Percentiles rank a stretch among this genome's conserved stretches.
These are phyloP conservation scores for Glycyrrhiza uralensis DNA, from an alignment of 306 rosid genomes.

Conservation along the genomic window DNA sequence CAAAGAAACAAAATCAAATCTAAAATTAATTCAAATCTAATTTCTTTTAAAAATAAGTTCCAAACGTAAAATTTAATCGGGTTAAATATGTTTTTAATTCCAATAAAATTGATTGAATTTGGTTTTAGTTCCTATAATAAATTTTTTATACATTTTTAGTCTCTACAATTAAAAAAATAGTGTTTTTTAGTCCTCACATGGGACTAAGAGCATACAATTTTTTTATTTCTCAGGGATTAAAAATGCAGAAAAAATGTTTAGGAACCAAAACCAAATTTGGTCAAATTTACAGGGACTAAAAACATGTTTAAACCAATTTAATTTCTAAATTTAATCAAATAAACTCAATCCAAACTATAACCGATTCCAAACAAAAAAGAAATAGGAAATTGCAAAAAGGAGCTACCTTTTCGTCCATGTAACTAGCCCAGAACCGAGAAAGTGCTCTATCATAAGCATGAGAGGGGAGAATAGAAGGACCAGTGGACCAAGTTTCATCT, in stretches of 20 bases:
- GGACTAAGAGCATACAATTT: no score
- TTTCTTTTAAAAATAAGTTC: not conserved
- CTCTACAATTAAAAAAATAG: no score
- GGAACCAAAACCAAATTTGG: no score
- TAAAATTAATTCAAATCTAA: not conserved
- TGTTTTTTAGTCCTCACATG: no score
- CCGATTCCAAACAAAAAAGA: not conserved
- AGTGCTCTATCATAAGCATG: constrained; percentile 47
- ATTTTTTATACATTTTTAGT: no score
- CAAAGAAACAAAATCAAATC: not conserved
- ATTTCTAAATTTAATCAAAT: not conserved
- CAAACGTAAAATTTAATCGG: not conserved
- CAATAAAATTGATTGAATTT: no score
- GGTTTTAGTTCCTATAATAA: no score
- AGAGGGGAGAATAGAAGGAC: constrained; percentile 49
- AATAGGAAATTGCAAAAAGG: not conserved
- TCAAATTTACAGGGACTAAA: no score
- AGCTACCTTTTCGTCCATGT: constrained; percentile 51
- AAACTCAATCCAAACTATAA: not conserved
- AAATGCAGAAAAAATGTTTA: no score
- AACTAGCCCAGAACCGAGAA: constrained; percentile 58
- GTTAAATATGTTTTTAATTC: no score
- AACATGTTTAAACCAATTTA: no score
- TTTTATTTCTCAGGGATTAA: no score
- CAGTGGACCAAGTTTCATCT: constrained; percentile 48